Conservation (phyloP, 2,329 filamentous ascomycete genomes). For the Pyrenochaeta sp. region DNA sequence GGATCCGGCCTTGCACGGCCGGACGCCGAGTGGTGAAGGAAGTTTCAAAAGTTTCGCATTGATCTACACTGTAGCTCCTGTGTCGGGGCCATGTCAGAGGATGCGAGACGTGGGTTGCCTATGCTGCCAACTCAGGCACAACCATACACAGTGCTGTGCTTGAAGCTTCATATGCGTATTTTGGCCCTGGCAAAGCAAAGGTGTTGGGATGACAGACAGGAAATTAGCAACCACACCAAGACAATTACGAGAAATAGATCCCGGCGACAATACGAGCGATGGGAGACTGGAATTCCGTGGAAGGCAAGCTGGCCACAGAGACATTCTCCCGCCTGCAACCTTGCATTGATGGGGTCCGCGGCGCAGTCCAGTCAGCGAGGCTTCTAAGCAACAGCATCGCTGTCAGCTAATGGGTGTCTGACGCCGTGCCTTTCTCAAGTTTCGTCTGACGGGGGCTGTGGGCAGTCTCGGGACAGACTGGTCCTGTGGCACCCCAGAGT, state of each 20-base stretch:
- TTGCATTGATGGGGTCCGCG: not conserved
- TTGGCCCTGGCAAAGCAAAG: not conserved
- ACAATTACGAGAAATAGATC: not conserved
- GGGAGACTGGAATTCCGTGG: too few relatives aligned
- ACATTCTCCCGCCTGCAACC: not conserved
- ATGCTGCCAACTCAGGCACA: not conserved
- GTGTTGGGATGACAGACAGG: not conserved
- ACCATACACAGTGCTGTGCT: not conserved
- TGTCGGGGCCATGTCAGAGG: constrained; percentile 11
- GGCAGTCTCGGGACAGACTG: not conserved
- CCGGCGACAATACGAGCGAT: not conserved
- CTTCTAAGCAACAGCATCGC: not conserved
- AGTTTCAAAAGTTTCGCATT: constrained; percentile 17
- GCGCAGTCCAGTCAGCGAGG: not conserved
- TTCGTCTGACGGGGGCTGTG: constrained; percentile 14
- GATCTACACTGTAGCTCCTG: constrained; percentile 7
- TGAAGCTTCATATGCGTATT: not conserved
- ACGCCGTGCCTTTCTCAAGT: not conserved
- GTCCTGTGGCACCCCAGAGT: not conserved
- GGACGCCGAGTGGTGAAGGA: constrained; percentile 1
- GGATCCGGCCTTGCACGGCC: constrained; percentile 9
- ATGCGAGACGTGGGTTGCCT: not conserved
- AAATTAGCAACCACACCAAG: not conserved
- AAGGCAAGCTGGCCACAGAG: not conserved
- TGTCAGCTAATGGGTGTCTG: not conserved